Percentiles rank a stretch among this genome's conserved stretches.
These are phyloP conservation scores for Malus hybrid DNA, from an alignment of 331 rosid species.

Conservation along the genomic window DNA sequence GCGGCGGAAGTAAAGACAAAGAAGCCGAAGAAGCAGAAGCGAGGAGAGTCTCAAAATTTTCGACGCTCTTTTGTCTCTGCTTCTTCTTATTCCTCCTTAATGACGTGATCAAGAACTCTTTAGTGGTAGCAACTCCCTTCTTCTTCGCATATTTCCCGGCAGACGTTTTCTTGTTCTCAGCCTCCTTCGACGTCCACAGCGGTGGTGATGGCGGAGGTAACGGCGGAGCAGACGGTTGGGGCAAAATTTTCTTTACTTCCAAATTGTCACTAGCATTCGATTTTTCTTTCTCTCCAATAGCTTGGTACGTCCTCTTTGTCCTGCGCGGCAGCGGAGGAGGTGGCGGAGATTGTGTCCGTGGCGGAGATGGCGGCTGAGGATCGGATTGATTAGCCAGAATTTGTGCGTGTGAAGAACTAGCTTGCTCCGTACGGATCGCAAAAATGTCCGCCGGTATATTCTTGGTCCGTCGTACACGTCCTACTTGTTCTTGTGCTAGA, in stretches of 20 bases:
- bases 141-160: constrained; percentile 32
- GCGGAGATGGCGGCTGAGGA: neutral
- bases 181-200: neutral
- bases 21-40: constrained; percentile 10
- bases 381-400: neutral
- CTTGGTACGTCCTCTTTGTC: constrained; percentile 30
- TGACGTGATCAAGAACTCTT: constrained; percentile 42
- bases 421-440: constrained; percentile 24
- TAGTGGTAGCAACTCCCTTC: constrained; percentile 40
- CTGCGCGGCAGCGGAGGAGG: constrained; percentile 14
- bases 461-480: neutral
- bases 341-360: neutral
- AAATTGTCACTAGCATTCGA: constrained; percentile 1
- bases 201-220: neutral
- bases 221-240: neutral
- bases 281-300: constrained; percentile 8
- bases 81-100: constrained; percentile 55
- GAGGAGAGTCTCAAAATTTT: constrained; percentile 40
- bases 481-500: constrained; percentile 12
- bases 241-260: neutral
- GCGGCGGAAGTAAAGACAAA: constrained; percentile 17
- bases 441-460: constrained; percentile 16
- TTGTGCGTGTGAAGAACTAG: neutral
- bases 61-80: constrained; percentile 58
- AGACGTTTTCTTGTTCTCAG: constrained; percentile 18